phyloP scores from a whole-genome alignment of 352 stramenopile genomes.

The Phytophthora hibernalis region DNA sequence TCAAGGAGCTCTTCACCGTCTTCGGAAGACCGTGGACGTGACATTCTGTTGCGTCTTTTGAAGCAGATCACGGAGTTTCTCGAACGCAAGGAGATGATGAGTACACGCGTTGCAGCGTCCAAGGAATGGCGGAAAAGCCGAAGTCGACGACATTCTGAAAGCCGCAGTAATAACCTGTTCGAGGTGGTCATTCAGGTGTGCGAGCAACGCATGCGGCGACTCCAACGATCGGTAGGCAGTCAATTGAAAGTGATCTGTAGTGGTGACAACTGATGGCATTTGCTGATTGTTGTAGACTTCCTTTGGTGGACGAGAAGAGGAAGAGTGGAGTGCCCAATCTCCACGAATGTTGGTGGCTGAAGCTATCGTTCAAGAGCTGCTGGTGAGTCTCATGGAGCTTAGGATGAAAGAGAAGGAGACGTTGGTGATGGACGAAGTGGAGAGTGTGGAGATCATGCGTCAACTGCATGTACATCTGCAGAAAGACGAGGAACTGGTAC shows the following conservation, averaged over 20 bases:
- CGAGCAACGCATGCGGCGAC: constrained; percentile 53
- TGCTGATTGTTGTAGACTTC: constrained; percentile 17
- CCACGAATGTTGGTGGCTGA: constrained; percentile 60
- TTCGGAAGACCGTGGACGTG: constrained; percentile 32
- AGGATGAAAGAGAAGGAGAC: constrained; percentile 63
- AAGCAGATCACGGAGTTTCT: constrained; percentile 63
- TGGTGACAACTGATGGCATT: background rate
- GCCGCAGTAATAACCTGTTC: constrained; percentile 49
- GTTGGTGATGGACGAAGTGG: constrained; percentile 64
- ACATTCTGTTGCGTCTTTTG: constrained; percentile 56
- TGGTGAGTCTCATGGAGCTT: constrained; percentile 63
- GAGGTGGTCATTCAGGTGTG: constrained; percentile 60
- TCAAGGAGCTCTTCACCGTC: constrained; percentile 14
- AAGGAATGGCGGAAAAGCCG: constrained; percentile 35
- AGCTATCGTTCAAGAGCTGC: constrained; percentile 72
- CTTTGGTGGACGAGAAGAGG: constrained; percentile 17
- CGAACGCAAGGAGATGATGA: constrained; percentile 55
- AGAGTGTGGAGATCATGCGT: constrained; percentile 63
- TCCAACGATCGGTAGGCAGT: constrained; percentile 35
- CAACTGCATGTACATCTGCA: constrained; percentile 52
- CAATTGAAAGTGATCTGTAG: background rate
- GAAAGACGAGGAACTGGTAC: constrained; percentile 54
- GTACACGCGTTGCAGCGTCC: constrained; percentile 32
- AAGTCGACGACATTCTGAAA: constrained; percentile 26
- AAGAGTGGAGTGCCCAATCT: constrained; percentile 36